Base-by-base conservation (phyloP, 768 basidiomycete genomes). In the Pilatotrama ljubarskyi region DNA sequence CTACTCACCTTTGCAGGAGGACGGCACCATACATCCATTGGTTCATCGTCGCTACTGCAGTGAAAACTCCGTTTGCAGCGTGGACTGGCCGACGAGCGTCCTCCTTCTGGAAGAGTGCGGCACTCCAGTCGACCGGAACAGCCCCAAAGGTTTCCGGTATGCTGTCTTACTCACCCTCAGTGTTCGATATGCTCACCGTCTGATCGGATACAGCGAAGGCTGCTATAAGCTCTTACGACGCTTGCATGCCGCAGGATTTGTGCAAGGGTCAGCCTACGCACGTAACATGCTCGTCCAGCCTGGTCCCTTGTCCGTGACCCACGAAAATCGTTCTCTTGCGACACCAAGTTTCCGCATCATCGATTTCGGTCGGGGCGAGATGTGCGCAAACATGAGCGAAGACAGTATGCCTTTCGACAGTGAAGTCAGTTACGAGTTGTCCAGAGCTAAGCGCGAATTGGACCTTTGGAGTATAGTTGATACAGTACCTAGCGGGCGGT, bases 41-140 rank as follows among this genome's bases (percentile, higher is more conserved):
- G 29, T 32, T 9, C 22, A 15, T 18, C 40, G 58, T 41, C 0
- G 13, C 5, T 5, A 13, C 22, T 55, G 58, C n/a, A 43, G 29
- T 25, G 20, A 22, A 3, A 32, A 38, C 14, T 24, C 25, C 4
- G 0, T 0, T 11, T 59, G 57, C 38, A 3, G 18, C 2, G 53
- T 55, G 17, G 24, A 17, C 2, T 52, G 51, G 50, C 25, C 59
- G 13, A 76, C 74, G 46, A 75, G 77, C 1, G 75, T 83, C 42
- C 68, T 81, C 25, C 70, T 83, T 1, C 59, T 83, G 37, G 82
- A 82, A 56, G 73, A 79, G 42, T 82, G 82, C 42, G 81, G 82
- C 7, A 17, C 17, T 5, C 71, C 72, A 0, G 64, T 82, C 18
- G 36, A 65, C 2, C 41, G 40, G 17, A 15, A 56, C 18, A 63